A percentile compares a stretch with the other conserved stretches of the same genome.
phyloP scores from a whole-genome alignment of 1,284 basidiomycete genomes.

The Trichosporon inkin region DNA sequence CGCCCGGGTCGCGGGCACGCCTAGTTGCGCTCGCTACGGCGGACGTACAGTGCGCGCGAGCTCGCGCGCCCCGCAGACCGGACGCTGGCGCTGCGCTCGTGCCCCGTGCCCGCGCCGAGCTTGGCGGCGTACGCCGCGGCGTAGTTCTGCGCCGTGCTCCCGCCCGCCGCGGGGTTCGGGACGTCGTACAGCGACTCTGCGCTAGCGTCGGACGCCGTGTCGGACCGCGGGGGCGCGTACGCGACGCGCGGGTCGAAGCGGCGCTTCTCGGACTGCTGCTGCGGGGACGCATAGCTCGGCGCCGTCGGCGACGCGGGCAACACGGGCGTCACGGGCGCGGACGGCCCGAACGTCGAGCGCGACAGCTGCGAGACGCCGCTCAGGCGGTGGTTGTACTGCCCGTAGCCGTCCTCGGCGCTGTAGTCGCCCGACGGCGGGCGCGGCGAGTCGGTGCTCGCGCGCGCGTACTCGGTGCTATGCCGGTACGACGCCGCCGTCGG shows the following conservation, averaged over 20 bases:
- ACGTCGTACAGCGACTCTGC: background rate
- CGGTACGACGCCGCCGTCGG: background rate
- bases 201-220: conserved; percentile 4
- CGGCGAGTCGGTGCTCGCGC: too few relatives aligned
- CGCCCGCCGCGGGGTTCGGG: background rate
- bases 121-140: background rate
- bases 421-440: too few relatives aligned
- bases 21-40: too few relatives aligned
- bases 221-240: background rate
- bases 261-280: background rate
- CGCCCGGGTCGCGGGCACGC: too few relatives aligned
- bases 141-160: background rate
- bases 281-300: background rate
- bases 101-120: background rate
- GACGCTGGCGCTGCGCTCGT: too few relatives aligned
- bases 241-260: background rate
- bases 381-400: background rate
- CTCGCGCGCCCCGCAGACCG: too few relatives aligned
- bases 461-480: background rate
- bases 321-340: too few relatives aligned
- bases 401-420: background rate
- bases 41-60: too few relatives aligned
- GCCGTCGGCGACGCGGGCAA: background rate
- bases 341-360: background rate
- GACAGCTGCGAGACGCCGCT: background rate